These are phyloP conservation scores for Rhododendron kiyosumense DNA, from an alignment of 148 eudicot species.

Conservation along the genomic window DNA sequence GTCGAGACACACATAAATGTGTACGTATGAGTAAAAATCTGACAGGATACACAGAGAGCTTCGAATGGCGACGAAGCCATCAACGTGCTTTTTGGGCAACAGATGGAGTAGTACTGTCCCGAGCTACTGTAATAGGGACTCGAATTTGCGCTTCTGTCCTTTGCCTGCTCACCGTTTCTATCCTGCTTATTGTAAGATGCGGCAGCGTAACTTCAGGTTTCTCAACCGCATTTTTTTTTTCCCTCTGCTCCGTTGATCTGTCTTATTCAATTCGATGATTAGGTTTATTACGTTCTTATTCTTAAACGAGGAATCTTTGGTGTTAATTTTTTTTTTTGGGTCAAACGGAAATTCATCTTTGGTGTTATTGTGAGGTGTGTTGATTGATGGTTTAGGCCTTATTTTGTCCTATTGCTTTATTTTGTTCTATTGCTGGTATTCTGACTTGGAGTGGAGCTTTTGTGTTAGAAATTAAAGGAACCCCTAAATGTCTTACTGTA, in stretches of 20 bases:
- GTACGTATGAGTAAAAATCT: neutral
- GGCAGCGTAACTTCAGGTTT: neutral
- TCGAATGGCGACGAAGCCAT: slow-evolving; percentile 8
- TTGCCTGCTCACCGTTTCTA: neutral
- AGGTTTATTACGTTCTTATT: neutral
- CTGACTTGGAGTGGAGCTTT: neutral
- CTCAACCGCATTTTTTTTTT: neutral
- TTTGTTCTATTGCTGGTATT: neutral
- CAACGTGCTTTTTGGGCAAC: neutral
- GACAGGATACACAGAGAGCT: neutral
- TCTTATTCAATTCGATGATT: neutral
- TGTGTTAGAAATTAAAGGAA: too few species aligned
- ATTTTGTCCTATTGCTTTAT: neutral
- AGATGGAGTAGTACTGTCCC: neutral
- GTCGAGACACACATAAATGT: too few species aligned
- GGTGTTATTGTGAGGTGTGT: neutral
- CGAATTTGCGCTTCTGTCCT: neutral
- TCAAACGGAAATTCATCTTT: too few species aligned
- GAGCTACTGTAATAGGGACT: neutral
- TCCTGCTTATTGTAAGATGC: slow-evolving; percentile 8
- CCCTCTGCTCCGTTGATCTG: neutral
- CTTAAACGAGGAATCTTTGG: neutral
- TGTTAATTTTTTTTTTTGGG: too few species aligned
- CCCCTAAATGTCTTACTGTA: too few species aligned
- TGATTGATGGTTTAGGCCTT: neutral